Conservation (phyloP, 1,139 yeast species). For the Diutina catenulata region DNA sequence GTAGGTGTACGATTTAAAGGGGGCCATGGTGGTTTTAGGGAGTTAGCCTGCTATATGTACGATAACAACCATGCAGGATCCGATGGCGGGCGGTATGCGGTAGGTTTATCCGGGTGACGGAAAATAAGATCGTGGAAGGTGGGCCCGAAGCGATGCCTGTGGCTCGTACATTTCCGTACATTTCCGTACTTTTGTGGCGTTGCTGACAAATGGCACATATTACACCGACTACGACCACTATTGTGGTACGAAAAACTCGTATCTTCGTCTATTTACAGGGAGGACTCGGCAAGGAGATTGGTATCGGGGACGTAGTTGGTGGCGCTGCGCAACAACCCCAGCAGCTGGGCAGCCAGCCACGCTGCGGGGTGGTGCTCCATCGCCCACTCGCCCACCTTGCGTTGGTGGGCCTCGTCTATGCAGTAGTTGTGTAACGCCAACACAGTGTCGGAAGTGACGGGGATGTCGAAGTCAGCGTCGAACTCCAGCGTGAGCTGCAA, state of each 20-base stretch:
- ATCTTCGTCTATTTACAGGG: neutral
- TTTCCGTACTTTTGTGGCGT: too few relatives aligned
- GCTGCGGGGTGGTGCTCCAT: conserved; percentile 21
- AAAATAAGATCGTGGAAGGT: too few relatives aligned
- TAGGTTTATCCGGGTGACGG: too few relatives aligned
- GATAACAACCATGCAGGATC: too few relatives aligned
- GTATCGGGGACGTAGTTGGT: conserved; percentile 20
- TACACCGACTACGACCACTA: too few relatives aligned
- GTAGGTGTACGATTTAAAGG: neutral
- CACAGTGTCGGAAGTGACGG: conserved; percentile 38
- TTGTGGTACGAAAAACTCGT: too few relatives aligned
- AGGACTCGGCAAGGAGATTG: conserved; percentile 9
- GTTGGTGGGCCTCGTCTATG: conserved; percentile 34
- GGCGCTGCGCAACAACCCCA: conserved; percentile 28
- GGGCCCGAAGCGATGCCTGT: too few relatives aligned
- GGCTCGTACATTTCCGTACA: too few relatives aligned
- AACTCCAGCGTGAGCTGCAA: conserved; percentile 38
- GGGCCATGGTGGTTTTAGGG: too few relatives aligned
- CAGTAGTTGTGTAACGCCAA: conserved; percentile 54
- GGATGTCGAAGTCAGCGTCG: conserved; percentile 37
- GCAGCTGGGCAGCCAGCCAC: conserved; percentile 35
- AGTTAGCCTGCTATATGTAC: too few relatives aligned
- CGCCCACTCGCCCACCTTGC: conserved; percentile 45
- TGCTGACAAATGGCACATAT: too few relatives aligned
- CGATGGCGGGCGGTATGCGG: too few relatives aligned